phyloP scores from a whole-genome alignment of 108 stramenopile genomes.

The Discostella pseudostelligera region DNA sequence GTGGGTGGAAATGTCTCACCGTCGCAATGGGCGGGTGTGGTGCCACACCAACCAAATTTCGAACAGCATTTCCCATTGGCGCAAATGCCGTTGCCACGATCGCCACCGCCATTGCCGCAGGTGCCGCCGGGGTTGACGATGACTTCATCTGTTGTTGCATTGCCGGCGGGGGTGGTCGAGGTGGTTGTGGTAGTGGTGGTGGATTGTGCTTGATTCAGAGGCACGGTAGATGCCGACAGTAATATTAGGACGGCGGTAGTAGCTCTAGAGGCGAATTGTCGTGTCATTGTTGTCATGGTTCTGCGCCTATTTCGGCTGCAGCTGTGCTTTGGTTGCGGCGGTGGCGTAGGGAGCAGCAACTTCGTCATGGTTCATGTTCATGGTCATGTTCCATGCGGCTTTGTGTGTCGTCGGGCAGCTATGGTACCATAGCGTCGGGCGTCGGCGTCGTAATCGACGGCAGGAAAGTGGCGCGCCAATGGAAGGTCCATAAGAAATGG shows the following conservation, averaged over 20 bases:
- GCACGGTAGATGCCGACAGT: background rate
- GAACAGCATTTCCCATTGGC: constrained; percentile 25
- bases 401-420: no score
- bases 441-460: no score
- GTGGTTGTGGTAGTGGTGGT: background rate
- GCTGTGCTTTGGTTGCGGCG: background rate
- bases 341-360: background rate
- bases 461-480: no score
- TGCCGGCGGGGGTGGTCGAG: background rate
- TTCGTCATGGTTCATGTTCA: no score
- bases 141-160: background rate
- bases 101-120: constrained; percentile 14
- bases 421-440: no score
- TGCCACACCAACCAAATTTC: constrained; percentile 11
- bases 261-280: background rate
- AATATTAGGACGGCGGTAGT: background rate
- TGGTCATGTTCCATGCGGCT: no score
- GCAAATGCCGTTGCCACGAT: constrained; percentile 25
- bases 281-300: background rate
- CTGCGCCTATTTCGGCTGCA: no score
- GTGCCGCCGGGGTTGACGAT: constrained; percentile 8
- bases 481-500: no score
- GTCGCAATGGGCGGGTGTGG: constrained; percentile 15
- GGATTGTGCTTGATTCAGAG: background rate
- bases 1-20: constrained; percentile 6